These are phyloP conservation scores for Scutellaria barbata DNA, from an alignment of 257 asterid species.

Conservation along the genomic window DNA sequence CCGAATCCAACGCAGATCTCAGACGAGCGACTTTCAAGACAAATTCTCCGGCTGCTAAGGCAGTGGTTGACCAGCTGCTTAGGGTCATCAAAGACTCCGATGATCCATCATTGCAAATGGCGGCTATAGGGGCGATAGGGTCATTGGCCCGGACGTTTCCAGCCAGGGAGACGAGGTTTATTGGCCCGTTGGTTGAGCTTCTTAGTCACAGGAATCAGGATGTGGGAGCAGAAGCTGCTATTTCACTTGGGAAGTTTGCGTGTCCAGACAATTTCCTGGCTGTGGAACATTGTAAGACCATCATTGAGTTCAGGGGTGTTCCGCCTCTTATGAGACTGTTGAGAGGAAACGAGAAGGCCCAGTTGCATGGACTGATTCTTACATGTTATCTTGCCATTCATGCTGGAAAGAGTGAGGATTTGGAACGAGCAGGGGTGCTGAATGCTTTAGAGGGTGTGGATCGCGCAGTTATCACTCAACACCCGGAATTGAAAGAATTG, in stretches of 20 bases:
- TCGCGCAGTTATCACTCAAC: conserved; percentile 51
- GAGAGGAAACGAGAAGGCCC: conserved; percentile 60
- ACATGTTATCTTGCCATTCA: conserved; percentile 73
- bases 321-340: conserved; percentile 56
- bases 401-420: conserved; percentile 67
- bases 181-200: conserved; percentile 56
- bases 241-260: conserved; percentile 68
- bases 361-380: conserved; percentile 57
- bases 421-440: conserved; percentile 67
- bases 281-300: conserved; percentile 66
- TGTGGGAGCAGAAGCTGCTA: conserved; percentile 68
- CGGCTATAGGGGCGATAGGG: conserved; percentile 68
- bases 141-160: conserved; percentile 79
- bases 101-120: conserved; percentile 44
- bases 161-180: conserved; percentile 70
- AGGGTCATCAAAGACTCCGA: conserved; percentile 55
- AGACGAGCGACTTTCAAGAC: conserved; percentile 73
- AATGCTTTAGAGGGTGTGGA: conserved; percentile 64
- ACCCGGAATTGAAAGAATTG: conserved; percentile 65
- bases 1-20: conserved; percentile 70
- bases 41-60: conserved; percentile 82
- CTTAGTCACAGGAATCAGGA: conserved; percentile 61
- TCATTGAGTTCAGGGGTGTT: conserved; percentile 68
- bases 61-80: conserved; percentile 81
- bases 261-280: conserved; percentile 64